phyloP scores from a whole-genome alignment of 2,329 filamentous ascomycete species.

The Akanthomyces dipterigenus region DNA sequence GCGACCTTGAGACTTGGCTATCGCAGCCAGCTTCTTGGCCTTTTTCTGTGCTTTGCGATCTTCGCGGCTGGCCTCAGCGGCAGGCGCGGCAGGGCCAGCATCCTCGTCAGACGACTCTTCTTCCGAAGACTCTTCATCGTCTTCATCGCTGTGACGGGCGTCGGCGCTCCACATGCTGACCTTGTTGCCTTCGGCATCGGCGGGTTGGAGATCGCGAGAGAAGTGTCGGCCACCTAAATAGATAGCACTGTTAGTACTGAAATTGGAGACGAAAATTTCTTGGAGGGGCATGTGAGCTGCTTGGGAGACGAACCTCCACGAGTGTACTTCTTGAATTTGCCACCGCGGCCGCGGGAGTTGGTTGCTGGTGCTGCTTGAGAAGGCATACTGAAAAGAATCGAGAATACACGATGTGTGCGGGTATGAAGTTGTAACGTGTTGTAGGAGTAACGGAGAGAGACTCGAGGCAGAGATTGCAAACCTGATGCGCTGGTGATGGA shows the following conservation, averaged over 20 bases:
- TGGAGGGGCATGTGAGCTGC: background rate
- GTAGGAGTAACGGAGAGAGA: background rate
- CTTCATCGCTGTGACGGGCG: conserved; percentile 38
- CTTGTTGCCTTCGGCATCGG: conserved; percentile 84
- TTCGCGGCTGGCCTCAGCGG: conserved; percentile 55
- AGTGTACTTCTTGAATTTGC: conserved; percentile 91
- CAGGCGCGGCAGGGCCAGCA: conserved; percentile 37
- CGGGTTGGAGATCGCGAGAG: conserved; percentile 80
- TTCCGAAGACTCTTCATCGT: conserved; percentile 45
- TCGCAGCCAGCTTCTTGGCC: conserved; percentile 83
- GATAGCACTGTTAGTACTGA: conserved; percentile 16
- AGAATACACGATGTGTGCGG: conserved; percentile 13
- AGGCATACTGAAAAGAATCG: conserved; percentile 30
- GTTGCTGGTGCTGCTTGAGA: conserved; percentile 38
- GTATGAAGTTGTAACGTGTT: background rate
- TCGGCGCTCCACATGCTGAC: conserved; percentile 79
- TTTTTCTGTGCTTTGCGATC: conserved; percentile 83
- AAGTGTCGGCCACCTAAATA: conserved; percentile 83
- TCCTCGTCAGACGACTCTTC: conserved; percentile 48
- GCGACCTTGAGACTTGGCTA: conserved; percentile 65
- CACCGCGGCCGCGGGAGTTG: conserved; percentile 69
- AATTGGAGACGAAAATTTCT: background rate
- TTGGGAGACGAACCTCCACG: conserved; percentile 62
- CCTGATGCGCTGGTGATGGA: conserved; percentile 8
- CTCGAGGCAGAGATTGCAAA: conserved; percentile 6